Conservation (phyloP, 2,329 filamentous ascomycete genomes). For the Botrytis fabae region DNA sequence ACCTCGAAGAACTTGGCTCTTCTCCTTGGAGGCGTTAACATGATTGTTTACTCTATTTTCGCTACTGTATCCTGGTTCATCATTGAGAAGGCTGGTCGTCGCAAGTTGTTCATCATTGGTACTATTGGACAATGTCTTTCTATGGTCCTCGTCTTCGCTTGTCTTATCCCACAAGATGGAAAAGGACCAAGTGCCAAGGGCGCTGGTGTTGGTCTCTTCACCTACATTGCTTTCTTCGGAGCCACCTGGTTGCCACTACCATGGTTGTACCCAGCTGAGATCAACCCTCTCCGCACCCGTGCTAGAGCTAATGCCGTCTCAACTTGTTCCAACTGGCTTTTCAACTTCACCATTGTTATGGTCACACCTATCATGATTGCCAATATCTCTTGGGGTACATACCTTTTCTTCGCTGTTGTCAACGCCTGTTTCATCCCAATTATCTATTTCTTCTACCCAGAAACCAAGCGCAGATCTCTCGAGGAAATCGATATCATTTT, state of each 20-base stretch:
- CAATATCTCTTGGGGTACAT: slow-evolving; percentile 42
- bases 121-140: slow-evolving; percentile 62
- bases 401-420: slow-evolving; percentile 43
- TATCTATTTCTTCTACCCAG: slow-evolving; percentile 47
- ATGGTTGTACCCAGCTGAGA: slow-evolving; percentile 63
- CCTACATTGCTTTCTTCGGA: slow-evolving; percentile 63
- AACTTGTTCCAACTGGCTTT: slow-evolving; percentile 52
- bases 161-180: slow-evolving; percentile 40
- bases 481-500: slow-evolving; percentile 73
- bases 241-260: slow-evolving; percentile 61
- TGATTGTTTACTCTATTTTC: slow-evolving; percentile 56
- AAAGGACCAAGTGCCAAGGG: slow-evolving; percentile 38
- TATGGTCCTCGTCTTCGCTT: slow-evolving; percentile 58
- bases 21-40: slow-evolving; percentile 56
- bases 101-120: slow-evolving; percentile 71
- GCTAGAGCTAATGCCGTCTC: slow-evolving; percentile 64
- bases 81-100: slow-evolving; percentile 62
- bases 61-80: slow-evolving; percentile 54
- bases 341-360: slow-evolving; percentile 56
- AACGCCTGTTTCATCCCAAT: slow-evolving; percentile 44
- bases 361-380: slow-evolving; percentile 45
- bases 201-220: slow-evolving; percentile 57
- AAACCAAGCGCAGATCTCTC: slow-evolving; percentile 55
- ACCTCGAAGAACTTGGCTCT: slow-evolving; percentile 51
- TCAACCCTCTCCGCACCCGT: slow-evolving; percentile 59